Base-by-base conservation (phyloP, 306 rosid species). In the Prunus davidiana region DNA sequence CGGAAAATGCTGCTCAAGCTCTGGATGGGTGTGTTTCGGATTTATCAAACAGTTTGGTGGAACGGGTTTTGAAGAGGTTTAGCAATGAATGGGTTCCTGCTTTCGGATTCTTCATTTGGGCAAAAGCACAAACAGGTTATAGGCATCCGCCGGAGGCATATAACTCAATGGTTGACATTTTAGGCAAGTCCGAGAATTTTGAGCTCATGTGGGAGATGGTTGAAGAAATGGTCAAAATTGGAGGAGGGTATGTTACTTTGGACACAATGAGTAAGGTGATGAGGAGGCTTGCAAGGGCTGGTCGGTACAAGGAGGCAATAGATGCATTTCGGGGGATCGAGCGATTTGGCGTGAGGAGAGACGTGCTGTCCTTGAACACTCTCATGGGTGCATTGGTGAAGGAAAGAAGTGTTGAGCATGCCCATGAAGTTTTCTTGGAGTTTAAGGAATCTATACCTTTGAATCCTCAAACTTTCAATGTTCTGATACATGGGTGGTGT, bases 401-500 rank as follows among this genome's bases (percentile, higher is more conserved):
- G 86, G 92, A 74, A 77, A 34, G 76, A 0, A 80, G 93, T 18
- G 86, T 90, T 79, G 97, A 95, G 81, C 79, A 64, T 80, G 97
- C 97, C 46, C 80, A 76, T n/a, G 50, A 76, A 27, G 87, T 82
- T 82, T 69, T 84, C 78, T 68, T 78, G 80, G 91, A 92, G 86
- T 84, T 81, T 16, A 85, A 90, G 90, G 76, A 81, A 54, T 66
- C 50, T 1, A 60, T 92, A 57, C 86, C 89, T 16, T 76, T 83
- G 76, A 82, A 77, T 70, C 46, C 67, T 24, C 28, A 9, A 6
- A 80, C 90, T 63, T 89, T 90, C 86, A 94, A 95, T 84, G 58
- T 88, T 77, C 77, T 95, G 88, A 81, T 92, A n/a, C 85, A 86
- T 72, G 96, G 98, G 55, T 92, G 91, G 91, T 94, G 98, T 67